These are phyloP conservation scores for Dactylellina sp. DNA, from an alignment of 2,329 filamentous ascomycete species.

Conservation along the genomic window DNA sequence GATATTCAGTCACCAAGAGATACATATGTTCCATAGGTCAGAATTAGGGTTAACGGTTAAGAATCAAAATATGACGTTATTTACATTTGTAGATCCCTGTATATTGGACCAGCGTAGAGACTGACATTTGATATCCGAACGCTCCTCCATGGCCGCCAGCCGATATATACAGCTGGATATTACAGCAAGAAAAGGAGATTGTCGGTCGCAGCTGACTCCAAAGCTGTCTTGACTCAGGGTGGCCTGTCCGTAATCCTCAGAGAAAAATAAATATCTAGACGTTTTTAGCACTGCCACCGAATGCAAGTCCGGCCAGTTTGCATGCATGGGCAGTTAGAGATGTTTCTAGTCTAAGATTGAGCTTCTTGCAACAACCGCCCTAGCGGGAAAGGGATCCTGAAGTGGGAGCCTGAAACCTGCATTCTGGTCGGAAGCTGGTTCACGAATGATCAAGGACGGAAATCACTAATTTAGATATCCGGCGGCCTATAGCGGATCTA, in stretches of 20 bases:
- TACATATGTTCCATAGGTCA: too few relatives aligned
- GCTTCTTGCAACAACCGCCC: background rate
- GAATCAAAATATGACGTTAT: too few relatives aligned
- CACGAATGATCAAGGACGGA: slow-evolving; percentile 6
- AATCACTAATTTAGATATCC: background rate
- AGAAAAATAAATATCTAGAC: slow-evolving; percentile 9
- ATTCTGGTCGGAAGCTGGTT: background rate
- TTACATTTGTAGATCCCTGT: too few relatives aligned
- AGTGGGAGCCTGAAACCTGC: slow-evolving; percentile 17
- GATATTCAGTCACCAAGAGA: too few relatives aligned
- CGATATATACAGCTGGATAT: too few relatives aligned
- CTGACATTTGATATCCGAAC: too few relatives aligned
- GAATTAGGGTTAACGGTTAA: too few relatives aligned
- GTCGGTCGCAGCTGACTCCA: too few relatives aligned
- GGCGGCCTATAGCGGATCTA: background rate
- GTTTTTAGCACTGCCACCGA: slow-evolving; percentile 12
- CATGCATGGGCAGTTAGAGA: slow-evolving; percentile 10
- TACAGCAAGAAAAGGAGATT: too few relatives aligned
- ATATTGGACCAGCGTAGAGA: too few relatives aligned
- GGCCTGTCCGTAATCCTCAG: too few relatives aligned
- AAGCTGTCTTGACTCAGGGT: background rate
- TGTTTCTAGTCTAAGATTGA: background rate
- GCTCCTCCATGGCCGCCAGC: too few relatives aligned
- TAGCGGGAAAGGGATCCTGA: background rate
- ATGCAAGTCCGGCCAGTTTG: slow-evolving; percentile 2